Percentiles rank a stretch among this genome's conserved stretches.
phyloP scores from a whole-genome alignment of 2,329 filamentous ascomycete genomes.

The Colletotrichum orchidophilum region DNA sequence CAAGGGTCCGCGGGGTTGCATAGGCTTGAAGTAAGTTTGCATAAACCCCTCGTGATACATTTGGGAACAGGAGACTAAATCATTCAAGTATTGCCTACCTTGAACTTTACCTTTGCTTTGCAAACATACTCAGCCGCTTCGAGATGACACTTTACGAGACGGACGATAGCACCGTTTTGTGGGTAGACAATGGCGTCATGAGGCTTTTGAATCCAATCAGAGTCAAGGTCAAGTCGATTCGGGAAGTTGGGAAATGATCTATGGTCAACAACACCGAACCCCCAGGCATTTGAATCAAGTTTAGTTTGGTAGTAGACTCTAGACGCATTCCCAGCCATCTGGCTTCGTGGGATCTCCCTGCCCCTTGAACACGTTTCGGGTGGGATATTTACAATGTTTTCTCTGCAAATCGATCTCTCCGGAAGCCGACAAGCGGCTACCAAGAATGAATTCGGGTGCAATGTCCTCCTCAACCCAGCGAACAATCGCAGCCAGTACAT shows the following conservation, averaged over 20 bases:
- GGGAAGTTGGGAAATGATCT: neutral
- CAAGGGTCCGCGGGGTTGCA: neutral
- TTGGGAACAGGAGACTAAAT: neutral
- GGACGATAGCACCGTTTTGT: neutral
- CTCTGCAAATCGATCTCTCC: slow-evolving; percentile 43
- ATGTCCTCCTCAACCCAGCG: slow-evolving; percentile 57
- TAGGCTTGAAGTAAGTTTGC: neutral
- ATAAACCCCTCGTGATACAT: neutral
- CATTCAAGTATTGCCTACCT: neutral
- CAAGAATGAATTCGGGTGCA: slow-evolving; percentile 51
- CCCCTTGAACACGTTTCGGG: slow-evolving; percentile 43
- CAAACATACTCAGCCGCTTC: neutral
- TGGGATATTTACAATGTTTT: slow-evolving; percentile 47
- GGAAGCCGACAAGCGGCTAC: slow-evolving; percentile 41
- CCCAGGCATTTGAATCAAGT: neutral
- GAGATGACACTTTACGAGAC: neutral
- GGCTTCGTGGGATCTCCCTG: slow-evolving; percentile 39
- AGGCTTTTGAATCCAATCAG: neutral
- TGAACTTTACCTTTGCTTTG: neutral
- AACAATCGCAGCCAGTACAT: slow-evolving; percentile 58
- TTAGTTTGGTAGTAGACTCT: neutral
- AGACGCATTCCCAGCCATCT: slow-evolving; percentile 42
- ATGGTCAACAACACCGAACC: neutral
- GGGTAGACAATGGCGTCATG: neutral
- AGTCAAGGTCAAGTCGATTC: neutral